Evolutionary conservation across 2,329 filamentous ascomycete genomes (phyloP), one percentile per base, ranked within the genome.

Genomic region (Fusarium foetens): DNA sequence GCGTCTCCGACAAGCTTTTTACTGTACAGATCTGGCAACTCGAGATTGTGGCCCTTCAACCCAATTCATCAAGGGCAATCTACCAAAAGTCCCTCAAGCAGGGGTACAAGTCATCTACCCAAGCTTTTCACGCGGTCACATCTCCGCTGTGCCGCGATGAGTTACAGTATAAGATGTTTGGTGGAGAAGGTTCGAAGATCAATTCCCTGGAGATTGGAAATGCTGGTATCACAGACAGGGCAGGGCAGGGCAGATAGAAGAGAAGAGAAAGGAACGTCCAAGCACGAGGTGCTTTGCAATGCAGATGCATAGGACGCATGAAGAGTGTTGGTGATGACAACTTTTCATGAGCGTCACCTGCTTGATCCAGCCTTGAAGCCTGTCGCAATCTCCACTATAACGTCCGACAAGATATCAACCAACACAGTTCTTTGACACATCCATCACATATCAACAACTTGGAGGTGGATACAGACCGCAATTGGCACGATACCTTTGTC

Each of bases 311-410:
- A 59, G 49, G 33, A 63, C 61, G 63, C 67, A 69, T 64, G 60
- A 66, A 43, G 52, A 66, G 46, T 64, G 73, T 76, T 77, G 74
- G 74, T 76, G 74, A 76, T 49, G 58, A 51, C 57, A 33, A 53
- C 43, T 57, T 61, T 31, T 29, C 54, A 58, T 39, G 38, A 57
- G 45, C 51, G 52, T 64, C 61, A 72, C 70, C 72, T 75, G 74
- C 72, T 76, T 46, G 59, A 72, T 76, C 57, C 49, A 73, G 70
- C 66, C 38, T 46, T 39, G 33, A 57, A 51, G 62, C 41, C 63
- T 66, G 66, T 55, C 41, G 42, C 29, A 45, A 49, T 66, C 68
- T 51, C 70, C 63, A 74, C 67, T 66, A 38, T 51, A 49, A 33
- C 43, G 43, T 51, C 54, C 55, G 55, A 64, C 49, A 48, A 49